Conservation (phyloP, 768 basidiomycete genomes). For the Harrya chromipes region DNA sequence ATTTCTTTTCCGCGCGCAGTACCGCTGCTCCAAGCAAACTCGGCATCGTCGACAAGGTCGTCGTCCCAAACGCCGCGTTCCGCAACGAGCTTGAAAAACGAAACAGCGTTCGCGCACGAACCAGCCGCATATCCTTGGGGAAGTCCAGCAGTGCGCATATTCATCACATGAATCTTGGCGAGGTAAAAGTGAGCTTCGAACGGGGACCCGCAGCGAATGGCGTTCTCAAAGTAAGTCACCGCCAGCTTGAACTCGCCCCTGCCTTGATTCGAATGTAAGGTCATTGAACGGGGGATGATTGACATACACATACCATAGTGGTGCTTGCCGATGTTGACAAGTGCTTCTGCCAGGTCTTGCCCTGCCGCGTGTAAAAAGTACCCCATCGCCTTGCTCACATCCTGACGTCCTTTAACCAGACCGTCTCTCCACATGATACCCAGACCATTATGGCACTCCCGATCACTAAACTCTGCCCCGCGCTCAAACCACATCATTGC, state of each 20-base stretch:
- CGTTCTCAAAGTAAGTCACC: slow-evolving; percentile 75
- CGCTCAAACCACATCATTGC: slow-evolving; percentile 96
- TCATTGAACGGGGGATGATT: not conserved
- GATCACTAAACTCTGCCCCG: slow-evolving; percentile 75
- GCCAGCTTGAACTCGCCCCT: slow-evolving; percentile 67
- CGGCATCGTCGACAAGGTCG: slow-evolving; percentile 78
- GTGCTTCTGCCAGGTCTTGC: slow-evolving; percentile 88
- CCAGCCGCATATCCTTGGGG: slow-evolving; percentile 55
- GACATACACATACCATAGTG: slow-evolving; percentile 49
- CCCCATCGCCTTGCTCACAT: slow-evolving; percentile 57
- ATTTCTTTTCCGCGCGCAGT: slow-evolving; percentile 71
- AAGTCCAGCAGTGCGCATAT: slow-evolving; percentile 42
- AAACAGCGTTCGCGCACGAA: slow-evolving; percentile 86
- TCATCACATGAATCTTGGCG: slow-evolving; percentile 71
- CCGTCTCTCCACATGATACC: slow-evolving; percentile 95
- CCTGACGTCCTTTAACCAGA: slow-evolving; percentile 64
- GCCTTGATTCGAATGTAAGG: slow-evolving; percentile 40
- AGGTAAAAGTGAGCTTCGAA: slow-evolving; percentile 96
- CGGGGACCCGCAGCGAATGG: slow-evolving; percentile 82
- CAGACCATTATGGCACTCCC: slow-evolving; percentile 85
- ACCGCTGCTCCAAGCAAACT: slow-evolving; percentile 66
- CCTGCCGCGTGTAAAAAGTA: slow-evolving; percentile 79
- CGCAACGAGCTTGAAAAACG: slow-evolving; percentile 89
- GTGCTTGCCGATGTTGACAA: slow-evolving; percentile 85
- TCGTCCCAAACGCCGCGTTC: slow-evolving; percentile 90